Percentiles rank a stretch among this genome's conserved stretches.
phyloP scores from a whole-genome alignment of 2,329 filamentous ascomycete genomes.

The Gaeumannomyces sp. region DNA sequence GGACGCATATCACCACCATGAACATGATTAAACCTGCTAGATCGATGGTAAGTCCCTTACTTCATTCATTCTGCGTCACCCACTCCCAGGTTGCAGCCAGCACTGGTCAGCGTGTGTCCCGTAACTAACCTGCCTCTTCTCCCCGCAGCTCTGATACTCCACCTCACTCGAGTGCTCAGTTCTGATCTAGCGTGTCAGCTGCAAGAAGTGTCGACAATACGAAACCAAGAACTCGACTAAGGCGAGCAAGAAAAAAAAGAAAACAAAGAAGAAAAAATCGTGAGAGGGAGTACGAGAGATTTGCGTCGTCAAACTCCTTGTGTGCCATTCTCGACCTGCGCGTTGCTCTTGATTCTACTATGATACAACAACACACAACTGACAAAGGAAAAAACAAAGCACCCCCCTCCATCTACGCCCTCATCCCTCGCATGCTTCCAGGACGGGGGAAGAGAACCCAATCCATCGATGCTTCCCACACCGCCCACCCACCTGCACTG shows the following conservation, averaged over 20 bases:
- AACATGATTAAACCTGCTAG: neutral
- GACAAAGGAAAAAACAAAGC: conserved; percentile 4
- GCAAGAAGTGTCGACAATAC: conserved; percentile 1
- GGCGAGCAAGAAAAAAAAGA: neutral
- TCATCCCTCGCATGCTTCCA: neutral
- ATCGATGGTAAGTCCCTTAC: neutral
- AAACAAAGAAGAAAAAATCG: neutral
- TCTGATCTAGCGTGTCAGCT: conserved; percentile 6
- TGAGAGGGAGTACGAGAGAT: neutral
- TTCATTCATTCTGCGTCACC: too few species aligned
- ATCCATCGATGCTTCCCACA: conserved; percentile 8
- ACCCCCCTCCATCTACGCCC: conserved; percentile 1
- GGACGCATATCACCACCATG: neutral
- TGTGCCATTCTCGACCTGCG: conserved; percentile 2
- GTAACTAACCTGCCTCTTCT: neutral
- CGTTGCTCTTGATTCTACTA: conserved; percentile 9
- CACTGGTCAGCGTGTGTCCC: too few species aligned
- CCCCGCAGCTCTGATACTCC: conserved; percentile 3
- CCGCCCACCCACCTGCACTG: neutral
- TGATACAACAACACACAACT: conserved; percentile 6
- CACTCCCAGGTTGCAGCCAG: too few species aligned
- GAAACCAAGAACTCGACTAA: neutral
- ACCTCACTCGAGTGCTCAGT: conserved; percentile 19
- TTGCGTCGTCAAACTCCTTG: neutral
- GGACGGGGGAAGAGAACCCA: neutral